Evolutionary conservation across 768 basidiomycete species (phyloP).

Genomic region (Candolleomyces efflorescens): DNA sequence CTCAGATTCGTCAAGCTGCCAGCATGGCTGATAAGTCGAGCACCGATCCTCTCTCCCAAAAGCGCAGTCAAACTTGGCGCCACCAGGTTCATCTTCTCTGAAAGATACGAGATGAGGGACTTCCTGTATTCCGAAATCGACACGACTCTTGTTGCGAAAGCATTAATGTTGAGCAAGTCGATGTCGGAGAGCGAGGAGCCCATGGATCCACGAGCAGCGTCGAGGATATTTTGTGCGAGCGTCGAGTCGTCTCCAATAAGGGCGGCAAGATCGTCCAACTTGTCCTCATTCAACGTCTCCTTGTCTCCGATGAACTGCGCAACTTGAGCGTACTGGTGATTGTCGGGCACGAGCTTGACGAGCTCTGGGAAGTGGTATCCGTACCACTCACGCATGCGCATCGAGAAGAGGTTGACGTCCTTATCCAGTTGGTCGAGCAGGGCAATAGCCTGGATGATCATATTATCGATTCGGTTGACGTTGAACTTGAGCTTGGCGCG

Average conservation of each 20-base stretch:
- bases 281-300: slow-evolving; percentile 72
- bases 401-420: slow-evolving; percentile 97
- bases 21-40: slow-evolving; percentile 91
- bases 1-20: slow-evolving; percentile 94
- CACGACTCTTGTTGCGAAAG: slow-evolving; percentile 87
- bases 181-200: slow-evolving; percentile 87
- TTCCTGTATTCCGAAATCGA: slow-evolving; percentile 94
- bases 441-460: slow-evolving; percentile 99
- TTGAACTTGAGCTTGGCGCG: slow-evolving; percentile 98
- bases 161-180: slow-evolving; percentile 92
- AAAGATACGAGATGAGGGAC: slow-evolving; percentile 77
- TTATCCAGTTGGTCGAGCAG: slow-evolving; percentile 99
- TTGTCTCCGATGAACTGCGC: slow-evolving; percentile 90
- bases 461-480: slow-evolving; percentile 94
- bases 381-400: slow-evolving; percentile 99
- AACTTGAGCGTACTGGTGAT: slow-evolving; percentile 86
- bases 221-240: slow-evolving; percentile 89
- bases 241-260: slow-evolving; percentile 82
- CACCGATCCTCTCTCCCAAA: slow-evolving; percentile 89
- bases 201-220: slow-evolving; percentile 93
- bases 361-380: slow-evolving; percentile 99
- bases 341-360: slow-evolving; percentile 88
- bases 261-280: slow-evolving; percentile 71
- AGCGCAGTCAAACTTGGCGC: slow-evolving; percentile 91
- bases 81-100: slow-evolving; percentile 97